Conservation (phyloP, 441 rosid genomes). For the Raphanus hybrid region DNA sequence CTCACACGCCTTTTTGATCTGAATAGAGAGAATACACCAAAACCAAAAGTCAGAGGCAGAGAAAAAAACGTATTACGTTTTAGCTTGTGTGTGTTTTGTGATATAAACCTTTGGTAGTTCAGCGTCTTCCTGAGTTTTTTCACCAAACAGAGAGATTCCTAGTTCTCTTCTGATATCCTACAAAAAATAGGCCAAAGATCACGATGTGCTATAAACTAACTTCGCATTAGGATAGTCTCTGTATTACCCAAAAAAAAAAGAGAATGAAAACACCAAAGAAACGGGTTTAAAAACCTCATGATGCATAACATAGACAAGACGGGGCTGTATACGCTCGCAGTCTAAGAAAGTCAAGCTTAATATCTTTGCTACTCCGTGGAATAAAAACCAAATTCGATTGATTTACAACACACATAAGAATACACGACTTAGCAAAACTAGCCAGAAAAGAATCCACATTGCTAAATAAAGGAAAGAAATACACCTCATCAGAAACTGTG, state of each 20-base stretch:
- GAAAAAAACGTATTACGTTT: neutral
- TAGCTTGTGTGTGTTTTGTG: neutral
- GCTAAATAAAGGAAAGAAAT: neutral
- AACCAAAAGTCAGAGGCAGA: neutral
- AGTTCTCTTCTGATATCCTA: conserved; percentile 46
- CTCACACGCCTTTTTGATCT: conserved; percentile 47
- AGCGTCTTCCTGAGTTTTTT: conserved; percentile 34
- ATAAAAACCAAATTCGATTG: too few species aligned
- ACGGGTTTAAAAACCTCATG: neutral
- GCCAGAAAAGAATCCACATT: conserved; percentile 9
- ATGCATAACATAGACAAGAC: neutral
- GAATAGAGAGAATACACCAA: conserved; percentile 1
- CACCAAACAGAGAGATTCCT: conserved; percentile 44
- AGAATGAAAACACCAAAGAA: neutral
- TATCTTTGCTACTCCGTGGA: too few species aligned
- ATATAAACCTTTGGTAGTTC: conserved; percentile 43
- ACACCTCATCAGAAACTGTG: conserved; percentile 35
- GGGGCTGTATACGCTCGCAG: too few species aligned
- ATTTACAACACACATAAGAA: too few species aligned
- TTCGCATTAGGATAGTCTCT: neutral
- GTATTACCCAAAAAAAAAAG: neutral
- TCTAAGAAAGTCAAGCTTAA: too few species aligned
- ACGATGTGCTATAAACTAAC: neutral
- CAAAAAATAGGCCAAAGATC: neutral
- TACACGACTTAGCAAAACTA: neutral